These are phyloP conservation scores for Erythrobasidium hasegawianum DNA, from an alignment of 1,284 basidiomycete genomes.

Conservation along the genomic window DNA sequence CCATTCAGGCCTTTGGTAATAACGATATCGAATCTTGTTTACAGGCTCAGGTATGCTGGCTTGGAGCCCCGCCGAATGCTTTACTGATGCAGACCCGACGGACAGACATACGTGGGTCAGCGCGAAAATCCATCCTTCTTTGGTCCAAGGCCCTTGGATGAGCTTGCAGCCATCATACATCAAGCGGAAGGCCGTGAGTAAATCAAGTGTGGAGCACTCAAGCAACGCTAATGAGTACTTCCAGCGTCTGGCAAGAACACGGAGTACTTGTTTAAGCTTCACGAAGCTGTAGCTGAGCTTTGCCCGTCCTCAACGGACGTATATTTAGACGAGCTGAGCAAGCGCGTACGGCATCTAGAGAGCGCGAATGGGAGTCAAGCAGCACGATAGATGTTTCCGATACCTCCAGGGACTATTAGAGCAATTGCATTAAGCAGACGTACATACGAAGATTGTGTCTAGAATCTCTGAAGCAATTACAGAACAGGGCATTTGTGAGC, in stretches of 20 bases:
- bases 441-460: no score
- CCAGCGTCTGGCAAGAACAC: constrained; percentile 30
- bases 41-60: not conserved
- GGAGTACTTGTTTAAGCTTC: constrained; percentile 32
- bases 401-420: no score
- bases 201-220: no score
- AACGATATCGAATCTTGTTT: no score
- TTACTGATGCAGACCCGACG: not conserved
- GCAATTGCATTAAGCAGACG: no score
- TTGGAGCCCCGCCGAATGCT: not conserved
- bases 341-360: not conserved
- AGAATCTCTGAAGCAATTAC: no score
- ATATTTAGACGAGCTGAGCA: constrained; percentile 20
- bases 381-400: no score
- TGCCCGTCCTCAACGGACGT: constrained; percentile 13
- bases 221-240: not conserved
- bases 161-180: constrained; percentile 54
- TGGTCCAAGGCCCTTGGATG: constrained; percentile 68
- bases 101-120: constrained; percentile 66
- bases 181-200: constrained; percentile 24
- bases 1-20: no score
- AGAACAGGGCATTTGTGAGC: no score
- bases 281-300: constrained; percentile 19
- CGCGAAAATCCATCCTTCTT: constrained; percentile 76
- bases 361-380: not conserved